Conservation (phyloP, 495 filamentous ascomycete genomes). For the Margaritispora aquatica region DNA sequence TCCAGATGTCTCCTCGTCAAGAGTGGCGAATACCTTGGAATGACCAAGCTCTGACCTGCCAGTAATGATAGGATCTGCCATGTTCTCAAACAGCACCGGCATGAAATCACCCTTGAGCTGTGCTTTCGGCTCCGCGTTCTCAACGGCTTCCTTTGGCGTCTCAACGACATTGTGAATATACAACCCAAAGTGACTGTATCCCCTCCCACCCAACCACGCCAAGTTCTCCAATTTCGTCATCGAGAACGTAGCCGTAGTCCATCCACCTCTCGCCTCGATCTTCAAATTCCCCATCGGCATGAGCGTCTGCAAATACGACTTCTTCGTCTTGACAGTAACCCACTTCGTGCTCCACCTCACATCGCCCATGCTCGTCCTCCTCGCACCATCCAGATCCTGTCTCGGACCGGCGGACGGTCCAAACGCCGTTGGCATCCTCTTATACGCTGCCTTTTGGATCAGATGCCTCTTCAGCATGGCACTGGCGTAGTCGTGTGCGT, state of each 20-base stretch:
- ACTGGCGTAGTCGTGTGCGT: conserved; percentile 34
- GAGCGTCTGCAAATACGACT: conserved; percentile 48
- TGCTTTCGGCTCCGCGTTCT: not conserved
- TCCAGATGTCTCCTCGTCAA: conserved; percentile 29
- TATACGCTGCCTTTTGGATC: not conserved
- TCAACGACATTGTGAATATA: conserved; percentile 53
- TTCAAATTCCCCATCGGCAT: conserved; percentile 36
- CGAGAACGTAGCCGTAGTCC: conserved; percentile 43
- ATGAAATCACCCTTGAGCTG: conserved; percentile 40
- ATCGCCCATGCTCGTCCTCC: conserved; percentile 3
- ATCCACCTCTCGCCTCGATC: conserved; percentile 40
- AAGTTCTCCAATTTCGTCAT: conserved; percentile 41
- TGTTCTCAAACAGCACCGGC: conserved; percentile 45
- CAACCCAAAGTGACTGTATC: conserved; percentile 46
- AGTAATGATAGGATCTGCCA: conserved; percentile 45
- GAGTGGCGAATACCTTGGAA: conserved; percentile 45
- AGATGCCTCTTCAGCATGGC: conserved; percentile 7
- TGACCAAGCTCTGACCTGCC: conserved; percentile 49
- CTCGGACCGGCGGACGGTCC: conserved; percentile 49
- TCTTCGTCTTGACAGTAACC: conserved; percentile 44
- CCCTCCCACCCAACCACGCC: conserved; percentile 47
- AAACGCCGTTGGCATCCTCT: conserved; percentile 38
- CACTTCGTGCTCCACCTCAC: not conserved
- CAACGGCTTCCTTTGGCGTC: conserved; percentile 1
- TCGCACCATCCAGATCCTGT: conserved; percentile 26